These are phyloP conservation scores for Nematocida homosporus DNA, from an alignment of 371 early-diverging fungal species.

Conservation along the genomic window DNA sequence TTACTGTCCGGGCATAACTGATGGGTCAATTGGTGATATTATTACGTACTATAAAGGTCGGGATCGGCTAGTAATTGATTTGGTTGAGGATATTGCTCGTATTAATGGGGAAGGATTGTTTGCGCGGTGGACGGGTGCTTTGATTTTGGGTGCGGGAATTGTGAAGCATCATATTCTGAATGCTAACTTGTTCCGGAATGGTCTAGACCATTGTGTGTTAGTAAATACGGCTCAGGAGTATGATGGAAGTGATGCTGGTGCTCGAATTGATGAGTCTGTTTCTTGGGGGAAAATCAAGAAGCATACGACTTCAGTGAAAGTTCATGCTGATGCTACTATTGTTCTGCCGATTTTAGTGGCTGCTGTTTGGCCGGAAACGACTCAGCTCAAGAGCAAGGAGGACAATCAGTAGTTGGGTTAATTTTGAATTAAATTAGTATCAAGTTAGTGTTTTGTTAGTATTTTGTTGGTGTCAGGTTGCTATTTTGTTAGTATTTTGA, in stretches of 20 bases:
- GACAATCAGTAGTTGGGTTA: no score
- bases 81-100: constrained; percentile 82
- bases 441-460: no score
- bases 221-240: constrained; percentile 96
- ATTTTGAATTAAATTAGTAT: no score
- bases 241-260: constrained; percentile 98
- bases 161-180: constrained; percentile 99
- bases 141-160: constrained; percentile 94
- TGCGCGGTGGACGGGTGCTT: constrained; percentile 86
- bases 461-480: no score
- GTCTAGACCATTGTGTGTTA: constrained; percentile 92
- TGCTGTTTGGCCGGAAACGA: constrained; percentile 52
- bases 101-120: constrained; percentile 87
- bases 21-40: constrained; percentile 97
- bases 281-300: constrained; percentile 96
- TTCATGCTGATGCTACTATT: constrained; percentile 87
- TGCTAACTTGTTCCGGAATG: constrained; percentile 92
- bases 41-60: constrained; percentile 74
- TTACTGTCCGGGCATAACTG: constrained; percentile 93
- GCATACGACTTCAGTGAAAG: constrained; percentile 80
- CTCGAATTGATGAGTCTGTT: constrained; percentile 92
- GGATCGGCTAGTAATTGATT: constrained; percentile 86
- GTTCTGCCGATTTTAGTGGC: constrained; percentile 71
- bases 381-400: no score
- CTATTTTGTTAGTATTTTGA: no score